phyloP scores from a whole-genome alignment of 1,139 yeast species.

The Taphrina pruni region DNA sequence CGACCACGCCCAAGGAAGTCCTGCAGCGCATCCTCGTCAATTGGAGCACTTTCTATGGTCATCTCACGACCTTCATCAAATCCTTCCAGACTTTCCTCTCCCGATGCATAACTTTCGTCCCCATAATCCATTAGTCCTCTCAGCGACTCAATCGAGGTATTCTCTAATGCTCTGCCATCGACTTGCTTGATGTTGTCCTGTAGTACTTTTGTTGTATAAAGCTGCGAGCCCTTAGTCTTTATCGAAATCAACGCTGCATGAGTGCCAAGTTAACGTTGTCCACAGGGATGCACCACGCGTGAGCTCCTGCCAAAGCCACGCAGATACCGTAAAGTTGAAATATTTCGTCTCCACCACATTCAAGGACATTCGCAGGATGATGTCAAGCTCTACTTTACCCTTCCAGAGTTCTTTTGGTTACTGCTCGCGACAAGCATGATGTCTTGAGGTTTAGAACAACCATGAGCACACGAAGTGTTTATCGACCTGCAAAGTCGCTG shows the following conservation, averaged over 20 bases:
- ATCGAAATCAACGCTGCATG: no score
- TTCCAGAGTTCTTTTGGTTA: no score
- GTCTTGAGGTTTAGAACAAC: not conserved
- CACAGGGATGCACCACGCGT: slow-evolving; percentile 1
- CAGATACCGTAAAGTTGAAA: not conserved
- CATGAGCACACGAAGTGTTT: slow-evolving; percentile 2
- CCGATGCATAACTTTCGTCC: slow-evolving; percentile 22
- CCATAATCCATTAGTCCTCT: slow-evolving; percentile 18
- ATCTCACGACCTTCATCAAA: slow-evolving; percentile 6
- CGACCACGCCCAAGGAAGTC: slow-evolving; percentile 51
- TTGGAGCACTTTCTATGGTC: slow-evolving; percentile 47
- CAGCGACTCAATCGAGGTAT: not conserved
- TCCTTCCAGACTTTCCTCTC: slow-evolving; percentile 3
- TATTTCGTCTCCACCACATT: not conserved
- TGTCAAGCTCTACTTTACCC: no score
- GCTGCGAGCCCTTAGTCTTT: no score
- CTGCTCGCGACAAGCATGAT: not conserved
- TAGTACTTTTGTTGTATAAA: no score
- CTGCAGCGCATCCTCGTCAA: slow-evolving; percentile 49
- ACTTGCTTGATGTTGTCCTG: no score
- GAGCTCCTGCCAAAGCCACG: slow-evolving; percentile 4
- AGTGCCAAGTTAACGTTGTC: not conserved
- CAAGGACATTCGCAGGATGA: not conserved
- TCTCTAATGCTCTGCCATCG: not conserved
- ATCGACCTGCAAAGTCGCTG: slow-evolving; percentile 7